Percentiles rank a stretch among this genome's conserved stretches.
Conservation (phyloP, 495 filamentous ascomycete species). For the Neurospora sp. region DNA sequence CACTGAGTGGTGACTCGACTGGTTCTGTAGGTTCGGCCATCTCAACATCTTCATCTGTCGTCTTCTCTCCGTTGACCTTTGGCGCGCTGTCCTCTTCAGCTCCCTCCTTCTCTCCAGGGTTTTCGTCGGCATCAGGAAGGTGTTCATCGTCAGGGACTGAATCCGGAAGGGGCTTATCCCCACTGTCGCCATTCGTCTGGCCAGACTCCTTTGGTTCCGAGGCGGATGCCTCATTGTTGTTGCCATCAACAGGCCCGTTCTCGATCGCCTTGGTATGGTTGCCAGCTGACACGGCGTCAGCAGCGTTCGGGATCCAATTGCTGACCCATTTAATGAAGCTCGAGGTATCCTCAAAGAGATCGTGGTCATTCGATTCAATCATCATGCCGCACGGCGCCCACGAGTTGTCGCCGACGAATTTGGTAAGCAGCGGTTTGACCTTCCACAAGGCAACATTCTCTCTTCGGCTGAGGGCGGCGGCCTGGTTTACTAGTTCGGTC, state of each 20-base stretch:
- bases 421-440: slow-evolving; percentile 66
- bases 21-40: slow-evolving; percentile 31
- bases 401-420: slow-evolving; percentile 66
- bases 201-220: background rate
- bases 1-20: background rate
- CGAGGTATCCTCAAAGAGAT: slow-evolving; percentile 35
- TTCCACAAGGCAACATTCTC: slow-evolving; percentile 67
- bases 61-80: slow-evolving; percentile 17
- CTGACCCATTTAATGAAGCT: slow-evolving; percentile 14
- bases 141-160: background rate
- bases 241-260: background rate
- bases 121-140: background rate
- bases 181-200: background rate
- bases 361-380: slow-evolving; percentile 44
- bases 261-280: background rate
- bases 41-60: slow-evolving; percentile 31
- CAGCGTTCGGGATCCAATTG: background rate
- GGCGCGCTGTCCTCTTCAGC: background rate
- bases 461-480: slow-evolving; percentile 59
- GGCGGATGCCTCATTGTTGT: background rate
- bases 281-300: background rate
- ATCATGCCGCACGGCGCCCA: slow-evolving; percentile 67
- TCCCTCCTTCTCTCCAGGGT: slow-evolving; percentile 2
- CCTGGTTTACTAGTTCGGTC: slow-evolving; percentile 63
- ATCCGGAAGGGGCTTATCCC: background rate